Evolutionary conservation across 1,139 yeast genomes (phyloP).

Genomic region (Diutina ranongensis): DNA sequence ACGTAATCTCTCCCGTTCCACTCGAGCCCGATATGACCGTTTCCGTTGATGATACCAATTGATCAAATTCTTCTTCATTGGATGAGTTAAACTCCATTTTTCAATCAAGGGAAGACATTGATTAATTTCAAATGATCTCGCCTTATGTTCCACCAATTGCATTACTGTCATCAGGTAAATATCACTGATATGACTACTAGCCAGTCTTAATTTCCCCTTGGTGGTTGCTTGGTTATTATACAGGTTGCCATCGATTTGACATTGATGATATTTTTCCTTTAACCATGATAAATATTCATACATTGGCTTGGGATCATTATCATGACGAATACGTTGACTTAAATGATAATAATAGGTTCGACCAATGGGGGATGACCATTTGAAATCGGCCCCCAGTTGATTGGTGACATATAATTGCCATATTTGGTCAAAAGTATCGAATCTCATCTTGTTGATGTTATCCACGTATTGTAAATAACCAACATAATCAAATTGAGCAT

Average conservation of each 20-base stretch:
- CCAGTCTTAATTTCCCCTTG: background rate
- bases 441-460: background rate
- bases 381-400: background rate
- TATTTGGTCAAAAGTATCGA: background rate
- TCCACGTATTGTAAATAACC: background rate
- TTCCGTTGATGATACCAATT: background rate
- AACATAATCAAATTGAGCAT: background rate
- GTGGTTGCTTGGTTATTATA: background rate
- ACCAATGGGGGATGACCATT: background rate
- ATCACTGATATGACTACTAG: background rate
- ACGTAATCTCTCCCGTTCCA: background rate
- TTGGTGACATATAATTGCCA: background rate
- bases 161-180: slow-evolving; percentile 4
- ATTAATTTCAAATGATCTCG: background rate
- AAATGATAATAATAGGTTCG: background rate
- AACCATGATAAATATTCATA: background rate
- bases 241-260: background rate
- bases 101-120: background rate
- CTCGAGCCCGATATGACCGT: background rate
- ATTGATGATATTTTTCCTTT: background rate
- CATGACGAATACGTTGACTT: background rate
- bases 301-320: background rate
- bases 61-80: background rate
- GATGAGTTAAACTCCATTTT: background rate
- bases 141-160: slow-evolving; percentile 3